Evolutionary conservation across 768 basidiomycete species (phyloP).

Genomic region (Gloeostereum incarnatum): DNA sequence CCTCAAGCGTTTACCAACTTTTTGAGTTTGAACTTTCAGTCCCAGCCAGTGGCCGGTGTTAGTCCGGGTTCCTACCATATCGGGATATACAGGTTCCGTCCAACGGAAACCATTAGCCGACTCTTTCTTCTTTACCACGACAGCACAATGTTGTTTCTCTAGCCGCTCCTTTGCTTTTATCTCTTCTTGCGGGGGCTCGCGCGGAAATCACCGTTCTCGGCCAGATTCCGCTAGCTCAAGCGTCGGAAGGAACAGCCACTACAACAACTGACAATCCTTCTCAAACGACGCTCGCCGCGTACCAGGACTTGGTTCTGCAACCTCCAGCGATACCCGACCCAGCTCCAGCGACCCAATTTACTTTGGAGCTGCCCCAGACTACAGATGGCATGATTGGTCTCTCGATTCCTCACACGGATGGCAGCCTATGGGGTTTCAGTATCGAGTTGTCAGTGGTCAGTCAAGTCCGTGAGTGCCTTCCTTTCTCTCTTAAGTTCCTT

Average conservation of each 20-base stretch:
- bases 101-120: no score
- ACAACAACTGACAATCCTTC: conserved; percentile 11
- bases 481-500: neutral
- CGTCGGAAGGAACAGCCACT: no score
- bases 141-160: no score
- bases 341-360: conserved; percentile 12
- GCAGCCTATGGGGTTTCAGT: conserved; percentile 34
- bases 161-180: no score
- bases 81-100: no score
- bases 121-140: no score
- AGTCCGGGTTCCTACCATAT: no score
- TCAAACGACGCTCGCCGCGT: conserved; percentile 18
- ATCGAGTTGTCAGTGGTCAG: conserved; percentile 34
- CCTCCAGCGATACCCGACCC: conserved; percentile 17
- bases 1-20: no score
- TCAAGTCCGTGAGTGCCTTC: conserved; percentile 22
- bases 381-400: conserved; percentile 12
- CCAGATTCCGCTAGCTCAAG: conserved; percentile 15
- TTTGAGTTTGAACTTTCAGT: no score
- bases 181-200: no score
- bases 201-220: no score
- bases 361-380: conserved; percentile 14
- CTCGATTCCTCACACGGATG: conserved; percentile 24
- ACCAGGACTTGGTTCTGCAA: conserved; percentile 17
- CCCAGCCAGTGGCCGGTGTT: no score